A percentile compares a stretch with the other conserved stretches of the same genome.
phyloP scores from a whole-genome alignment of 2,329 filamentous ascomycete species.

The Colletotrichum horii region DNA sequence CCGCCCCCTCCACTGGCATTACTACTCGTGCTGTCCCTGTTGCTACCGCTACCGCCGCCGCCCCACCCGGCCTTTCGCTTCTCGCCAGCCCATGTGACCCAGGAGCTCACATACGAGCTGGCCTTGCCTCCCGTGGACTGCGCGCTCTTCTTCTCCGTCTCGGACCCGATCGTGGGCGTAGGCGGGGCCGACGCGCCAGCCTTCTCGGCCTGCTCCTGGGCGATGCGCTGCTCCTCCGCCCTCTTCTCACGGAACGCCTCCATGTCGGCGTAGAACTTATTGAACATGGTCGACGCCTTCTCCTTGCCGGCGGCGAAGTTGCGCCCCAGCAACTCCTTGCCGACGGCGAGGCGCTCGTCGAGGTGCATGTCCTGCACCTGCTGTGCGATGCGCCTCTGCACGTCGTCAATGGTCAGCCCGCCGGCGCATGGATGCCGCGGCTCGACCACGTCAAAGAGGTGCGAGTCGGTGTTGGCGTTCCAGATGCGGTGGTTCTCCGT shows the following conservation, averaged over 20 bases:
- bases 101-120: conserved; percentile 70
- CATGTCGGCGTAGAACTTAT: conserved; percentile 88
- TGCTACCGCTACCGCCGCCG: background rate
- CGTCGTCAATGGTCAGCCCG: conserved; percentile 90
- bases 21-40: conserved; percentile 7
- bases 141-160: conserved; percentile 44
- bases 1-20: conserved; percentile 1
- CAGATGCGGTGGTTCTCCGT: conserved; percentile 95
- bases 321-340: conserved; percentile 84
- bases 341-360: conserved; percentile 85
- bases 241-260: conserved; percentile 62
- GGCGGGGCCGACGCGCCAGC: conserved; percentile 18
- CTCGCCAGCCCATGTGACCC: conserved; percentile 75
- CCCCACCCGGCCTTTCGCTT: conserved; percentile 66
- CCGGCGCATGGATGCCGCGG: conserved; percentile 93
- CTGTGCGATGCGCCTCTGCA: conserved; percentile 86
- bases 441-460: conserved; percentile 93
- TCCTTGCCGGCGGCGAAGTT: conserved; percentile 88
- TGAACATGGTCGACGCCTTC: conserved; percentile 86
- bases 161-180: conserved; percentile 27
- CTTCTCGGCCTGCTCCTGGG: conserved; percentile 22
- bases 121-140: conserved; percentile 58
- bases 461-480: conserved; percentile 78
- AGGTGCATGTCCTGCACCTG: conserved; percentile 94
- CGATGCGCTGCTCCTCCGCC: conserved; percentile 40